Evolutionary conservation across 768 basidiomycete species (phyloP).

Genomic region (Leccinum broughii): DNA sequence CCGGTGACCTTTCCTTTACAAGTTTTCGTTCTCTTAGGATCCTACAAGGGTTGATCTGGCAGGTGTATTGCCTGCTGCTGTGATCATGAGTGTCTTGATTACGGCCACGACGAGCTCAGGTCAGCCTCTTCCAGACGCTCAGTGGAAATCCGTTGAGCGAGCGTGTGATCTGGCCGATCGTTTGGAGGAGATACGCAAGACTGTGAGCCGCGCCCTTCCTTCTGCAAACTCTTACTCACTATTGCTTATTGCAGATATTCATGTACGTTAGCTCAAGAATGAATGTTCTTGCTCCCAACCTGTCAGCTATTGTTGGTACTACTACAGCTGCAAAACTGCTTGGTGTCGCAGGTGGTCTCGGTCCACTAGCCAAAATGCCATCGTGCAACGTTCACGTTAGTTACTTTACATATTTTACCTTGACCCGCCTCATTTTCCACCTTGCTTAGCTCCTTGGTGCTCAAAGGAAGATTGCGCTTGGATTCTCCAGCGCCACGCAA

Average conservation of each 20-base stretch:
- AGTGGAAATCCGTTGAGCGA: slow-evolving; percentile 79
- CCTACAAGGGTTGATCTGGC: slow-evolving; percentile 82
- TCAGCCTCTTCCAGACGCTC: slow-evolving; percentile 59
- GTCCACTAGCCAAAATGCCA: slow-evolving; percentile 90
- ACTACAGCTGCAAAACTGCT: slow-evolving; percentile 98
- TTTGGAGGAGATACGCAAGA: slow-evolving; percentile 87
- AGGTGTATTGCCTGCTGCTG: slow-evolving; percentile 80
- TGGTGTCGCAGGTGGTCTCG: slow-evolving; percentile 93
- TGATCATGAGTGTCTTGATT: slow-evolving; percentile 94
- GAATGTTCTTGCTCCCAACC: slow-evolving; percentile 97
- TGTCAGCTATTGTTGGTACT: slow-evolving; percentile 97
- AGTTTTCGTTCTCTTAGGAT: slow-evolving; percentile 49
- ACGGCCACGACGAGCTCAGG: slow-evolving; percentile 93
- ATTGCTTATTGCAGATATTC: slow-evolving; percentile 68
- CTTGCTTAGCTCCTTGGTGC: slow-evolving; percentile 81
- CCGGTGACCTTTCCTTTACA: background rate
- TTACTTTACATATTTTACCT: slow-evolving; percentile 8
- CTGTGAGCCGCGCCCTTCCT: slow-evolving; percentile 43
- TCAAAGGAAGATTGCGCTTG: slow-evolving; percentile 87
- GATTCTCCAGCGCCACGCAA: slow-evolving; percentile 86
- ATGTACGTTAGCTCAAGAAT: slow-evolving; percentile 99
- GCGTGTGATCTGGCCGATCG: slow-evolving; percentile 90
- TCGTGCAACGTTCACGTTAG: slow-evolving; percentile 92
- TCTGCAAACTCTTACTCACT: slow-evolving; percentile 5
- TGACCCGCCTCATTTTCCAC: slow-evolving; percentile 3